Base-by-base conservation (phyloP, 805 yeast genomes). In the Hanseniaspora thailandica region DNA sequence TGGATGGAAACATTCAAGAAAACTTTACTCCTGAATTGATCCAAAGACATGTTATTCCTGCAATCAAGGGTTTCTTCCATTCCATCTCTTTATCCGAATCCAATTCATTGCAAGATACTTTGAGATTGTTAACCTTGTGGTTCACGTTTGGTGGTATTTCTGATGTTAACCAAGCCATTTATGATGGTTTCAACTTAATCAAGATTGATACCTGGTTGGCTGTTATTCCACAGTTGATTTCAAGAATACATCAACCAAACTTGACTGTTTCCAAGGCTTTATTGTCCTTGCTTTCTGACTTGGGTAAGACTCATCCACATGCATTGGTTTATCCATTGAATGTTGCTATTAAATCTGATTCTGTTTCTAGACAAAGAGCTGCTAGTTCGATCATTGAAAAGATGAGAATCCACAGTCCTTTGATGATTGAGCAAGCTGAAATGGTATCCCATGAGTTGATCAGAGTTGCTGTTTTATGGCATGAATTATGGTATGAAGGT, bases 401-500 rank as follows among this genome's bases (percentile, higher is more conserved):
- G 63, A 86, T 93, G 95, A 74, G 95, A 58, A 75, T 82, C 3
- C 97, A 93, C 60, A 85, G 95, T 41, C 77, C 97, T 0, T 69
- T 72, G 0, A 71, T 93, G 56, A 96, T 93, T 26, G 88, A 84
- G 57, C 97, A 93, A 64, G 89, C 97, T 0, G 96, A 88, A 60
- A 66, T 89, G 53, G 97, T 93, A n/a, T 85, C 95, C 69, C 82
- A 81, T 59, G 98, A 93, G 63, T 76, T 93, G 54, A 89, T 93
- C 57, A 74, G 97, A 59, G 96, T 88, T 17, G 96, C 97, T 1
- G 96, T 90, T 3, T 69, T 93, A 56, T 89, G 98, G 97, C 95
- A 88, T 62, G 99, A 93, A 62, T 83, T 84, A 64, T 93, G 99
- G 98, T 89, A 88, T 60, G 97, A 90, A 68, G 97, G 95, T 2